These are phyloP conservation scores for Symbiodinium pilosum DNA, from an alignment of 73 alveolate species.

Conservation along the genomic window DNA sequence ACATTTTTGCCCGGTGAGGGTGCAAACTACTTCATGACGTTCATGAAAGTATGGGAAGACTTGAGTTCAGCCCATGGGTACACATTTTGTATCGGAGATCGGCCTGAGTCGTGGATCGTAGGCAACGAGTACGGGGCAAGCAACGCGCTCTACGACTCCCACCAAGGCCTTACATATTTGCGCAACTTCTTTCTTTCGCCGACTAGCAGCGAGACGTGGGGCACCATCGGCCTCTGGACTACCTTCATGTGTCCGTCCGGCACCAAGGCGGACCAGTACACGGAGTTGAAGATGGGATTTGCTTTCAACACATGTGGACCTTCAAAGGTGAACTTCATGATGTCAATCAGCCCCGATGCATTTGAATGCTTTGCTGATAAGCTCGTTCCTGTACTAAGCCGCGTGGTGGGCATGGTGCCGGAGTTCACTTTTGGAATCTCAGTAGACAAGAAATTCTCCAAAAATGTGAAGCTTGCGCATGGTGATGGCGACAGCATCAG, in stretches of 20 bases:
- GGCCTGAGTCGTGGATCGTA: conserved; percentile 60
- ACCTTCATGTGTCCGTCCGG: conserved; percentile 2
- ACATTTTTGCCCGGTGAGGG: conserved; percentile 29
- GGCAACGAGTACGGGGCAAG: conserved; percentile 61
- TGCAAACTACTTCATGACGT: conserved; percentile 36
- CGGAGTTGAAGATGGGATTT: conserved; percentile 58
- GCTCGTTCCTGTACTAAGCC: conserved; percentile 43
- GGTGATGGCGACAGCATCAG: conserved; percentile 56
- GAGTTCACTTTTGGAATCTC: conserved; percentile 71
- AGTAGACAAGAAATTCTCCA: conserved; percentile 36
- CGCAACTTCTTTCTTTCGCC: conserved; percentile 71
- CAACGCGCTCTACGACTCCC: conserved; percentile 39
- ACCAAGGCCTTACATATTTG: conserved; percentile 58
- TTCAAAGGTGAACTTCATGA: neutral
- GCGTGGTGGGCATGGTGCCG: conserved; percentile 46
- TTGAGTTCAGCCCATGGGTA: neutral
- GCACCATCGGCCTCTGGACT: conserved; percentile 53
- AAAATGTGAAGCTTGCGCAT: conserved; percentile 36
- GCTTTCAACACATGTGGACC: conserved; percentile 70
- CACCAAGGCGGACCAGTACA: conserved; percentile 57
- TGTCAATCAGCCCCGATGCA: conserved; percentile 86
- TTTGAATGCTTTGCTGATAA: conserved; percentile 76
- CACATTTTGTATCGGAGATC: conserved; percentile 74
- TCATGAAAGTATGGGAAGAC: conserved; percentile 46
- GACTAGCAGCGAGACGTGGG: conserved; percentile 35